Evolutionary conservation across 805 yeast species (phyloP), one percentile per base, ranked within the genome.

Genomic region (Blastobotrys muscicola): DNA sequence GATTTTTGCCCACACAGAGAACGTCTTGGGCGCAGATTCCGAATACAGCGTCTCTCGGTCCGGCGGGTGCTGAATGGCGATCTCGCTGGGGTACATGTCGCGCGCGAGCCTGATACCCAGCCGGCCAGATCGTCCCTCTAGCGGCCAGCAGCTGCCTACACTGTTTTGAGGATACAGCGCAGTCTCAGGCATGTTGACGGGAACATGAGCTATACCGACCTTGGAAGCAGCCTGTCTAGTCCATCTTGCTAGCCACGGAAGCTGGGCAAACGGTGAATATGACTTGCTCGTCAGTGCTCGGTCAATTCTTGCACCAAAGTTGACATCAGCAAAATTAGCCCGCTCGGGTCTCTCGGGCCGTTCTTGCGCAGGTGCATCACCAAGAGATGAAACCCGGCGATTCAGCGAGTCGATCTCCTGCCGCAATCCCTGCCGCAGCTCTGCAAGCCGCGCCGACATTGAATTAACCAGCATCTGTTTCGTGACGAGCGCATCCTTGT

Each of bases 131-230:
- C 43, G 35, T 2, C 66, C 66, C 6, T 49, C 42, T 40, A 61
- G 57, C 14, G 65, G 59, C 66, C 66, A 61, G 49, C 66, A 61
- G 23, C 45, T 45, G 2, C 61, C 64, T 4, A 47, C 43, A n/a
- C 50, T 43, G 7, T 46, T 35, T 8, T 51, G 54, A 1, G 48
- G 37, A 8, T 37, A 32, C 9, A 59, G 49, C 8, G 56, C 57
- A 13, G 44, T 47, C 26, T 39, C 52, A 3, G 54, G 50, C 4
- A 41, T 20, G 36, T 49, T 35, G 2, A 49, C 36, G 7, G 35
- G 36, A 10, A 44, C 35, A 29, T 45, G 38, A 3, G 51, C 55
- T 8, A 51, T 23, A n/a, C 53, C 56, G 16, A 45, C 41, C 3
- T 43, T 11, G 2, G 48, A 41, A 30, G 45, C 34, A 3, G 36